Evolutionary conservation across 768 basidiomycete genomes (phyloP), one percentile per base, ranked within the genome.

Genomic region (Termitomyces sp.): DNA sequence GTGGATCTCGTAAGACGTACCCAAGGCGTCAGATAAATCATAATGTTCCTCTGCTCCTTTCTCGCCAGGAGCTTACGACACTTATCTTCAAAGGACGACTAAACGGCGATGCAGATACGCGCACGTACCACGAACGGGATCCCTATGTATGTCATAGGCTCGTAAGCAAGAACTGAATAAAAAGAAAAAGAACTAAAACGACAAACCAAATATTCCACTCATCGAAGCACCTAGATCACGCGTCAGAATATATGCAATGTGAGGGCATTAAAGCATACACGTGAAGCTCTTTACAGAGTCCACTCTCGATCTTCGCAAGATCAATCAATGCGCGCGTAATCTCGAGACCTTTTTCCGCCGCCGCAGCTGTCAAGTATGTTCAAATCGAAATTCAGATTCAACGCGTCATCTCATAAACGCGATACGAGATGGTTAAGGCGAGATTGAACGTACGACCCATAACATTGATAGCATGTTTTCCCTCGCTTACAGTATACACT

Each of bases 121-220:
- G 21, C 23, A 55, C 64, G 12, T 61, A 74, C 74, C 73, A 49
- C 76, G 69, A n/a, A 74, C 66, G n/a, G 75, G 75, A 64, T 77
- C 76, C 75, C 73, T 73, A 49, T 1, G 45, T 3, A 17, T 3
- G 14, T 9, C 15, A 45, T 17, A 15, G 5, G 47, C 14, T 26
- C 21, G 17, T 45, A 1, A 53, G n/a, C 30, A 30, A 26, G 12
- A 26, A 3, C 23, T 33, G 17, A 17, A 17, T 7, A 38, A 1
- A 38, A 17, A 37, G 35, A 17, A 6, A 44, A 5, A 14, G 11
- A 7, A 30, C 21, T n/a, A 9, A 64, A 33, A 41, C 30, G 9
- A 63, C 67, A 15, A 56, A 74, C 77, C 78, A 81, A 19, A 81
- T 79, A 58, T 81, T 81, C 80, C 80, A 83, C 65, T 81, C 80